phyloP scores from a whole-genome alignment of 2,329 filamentous ascomycete species.

The Chaetomium sp. region DNA sequence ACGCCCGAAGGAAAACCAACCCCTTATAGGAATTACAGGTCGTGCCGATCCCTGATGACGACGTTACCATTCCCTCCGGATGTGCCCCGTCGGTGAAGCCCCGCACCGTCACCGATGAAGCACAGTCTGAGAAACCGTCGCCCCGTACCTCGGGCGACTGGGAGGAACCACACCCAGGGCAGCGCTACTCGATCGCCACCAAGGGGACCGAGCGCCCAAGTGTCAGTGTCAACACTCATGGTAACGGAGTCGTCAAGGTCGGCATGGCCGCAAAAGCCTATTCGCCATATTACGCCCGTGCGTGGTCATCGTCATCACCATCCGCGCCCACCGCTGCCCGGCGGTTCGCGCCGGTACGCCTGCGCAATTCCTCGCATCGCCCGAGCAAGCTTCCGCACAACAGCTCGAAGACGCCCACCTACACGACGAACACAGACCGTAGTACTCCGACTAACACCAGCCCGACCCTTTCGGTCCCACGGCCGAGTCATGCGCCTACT shows the following conservation, averaged over 20 bases:
- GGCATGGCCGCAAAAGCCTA: conserved; percentile 45
- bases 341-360: conserved; percentile 17
- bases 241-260: conserved; percentile 32
- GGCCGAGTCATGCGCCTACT: background rate
- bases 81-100: conserved; percentile 16
- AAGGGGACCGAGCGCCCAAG: conserved; percentile 23
- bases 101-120: conserved; percentile 6
- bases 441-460: conserved; percentile 4
- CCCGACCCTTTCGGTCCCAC: conserved; percentile 4
- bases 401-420: conserved; percentile 17
- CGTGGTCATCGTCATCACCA: background rate
- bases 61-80: conserved; percentile 25
- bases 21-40: conserved; percentile 54
- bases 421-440: conserved; percentile 20
- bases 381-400: conserved; percentile 27
- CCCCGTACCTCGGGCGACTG: conserved; percentile 27
- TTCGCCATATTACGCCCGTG: conserved; percentile 21
- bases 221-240: conserved; percentile 14
- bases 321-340: conserved; percentile 6
- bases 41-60: conserved; percentile 43
- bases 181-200: conserved; percentile 31
- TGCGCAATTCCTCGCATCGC: conserved; percentile 6
- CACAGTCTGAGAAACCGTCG: conserved; percentile 19
- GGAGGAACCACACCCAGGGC: conserved; percentile 43
- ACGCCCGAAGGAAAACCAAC: conserved; percentile 30